Evolutionary conservation across 2,329 filamentous ascomycete species (phyloP).

Genomic region (Coniochaeta pulveracea): DNA sequence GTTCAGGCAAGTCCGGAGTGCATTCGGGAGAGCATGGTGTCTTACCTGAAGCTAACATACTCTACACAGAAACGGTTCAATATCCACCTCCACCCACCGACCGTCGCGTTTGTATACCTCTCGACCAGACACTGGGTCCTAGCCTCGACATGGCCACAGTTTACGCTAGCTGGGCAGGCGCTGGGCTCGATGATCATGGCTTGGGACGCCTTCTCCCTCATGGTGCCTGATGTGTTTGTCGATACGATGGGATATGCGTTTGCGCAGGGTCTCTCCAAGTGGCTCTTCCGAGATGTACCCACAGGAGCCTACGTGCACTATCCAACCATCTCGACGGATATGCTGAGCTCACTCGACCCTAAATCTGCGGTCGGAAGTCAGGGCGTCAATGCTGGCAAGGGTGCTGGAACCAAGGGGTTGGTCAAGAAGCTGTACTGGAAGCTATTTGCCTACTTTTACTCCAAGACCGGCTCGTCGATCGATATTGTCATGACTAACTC

Average conservation of each 20-base stretch:
- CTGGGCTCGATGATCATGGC: conserved; percentile 78
- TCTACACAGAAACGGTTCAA: conserved; percentile 69
- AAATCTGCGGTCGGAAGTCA: conserved; percentile 42
- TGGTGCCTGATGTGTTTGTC: conserved; percentile 87
- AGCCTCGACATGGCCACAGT: conserved; percentile 76
- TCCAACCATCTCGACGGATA: conserved; percentile 95
- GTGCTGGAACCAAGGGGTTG: conserved; percentile 56
- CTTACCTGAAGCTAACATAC: conserved; percentile 4
- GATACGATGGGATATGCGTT: conserved; percentile 99
- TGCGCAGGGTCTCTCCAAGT: conserved; percentile 68
- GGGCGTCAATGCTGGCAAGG: conserved; percentile 77
- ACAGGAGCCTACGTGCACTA: conserved; percentile 96
- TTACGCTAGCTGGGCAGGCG: conserved; percentile 91
- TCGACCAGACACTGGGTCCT: conserved; percentile 80
- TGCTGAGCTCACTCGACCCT: conserved; percentile 75
- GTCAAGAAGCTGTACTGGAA: conserved; percentile 80
- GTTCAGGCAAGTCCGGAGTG: conserved; percentile 55
- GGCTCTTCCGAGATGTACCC: conserved; percentile 68
- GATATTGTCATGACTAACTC: conserved; percentile 98
- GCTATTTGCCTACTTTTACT: conserved; percentile 72
- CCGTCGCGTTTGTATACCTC: conserved; percentile 81
- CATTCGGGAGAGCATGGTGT: too few species aligned
- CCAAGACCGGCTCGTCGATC: conserved; percentile 68
- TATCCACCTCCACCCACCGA: conserved; percentile 74
- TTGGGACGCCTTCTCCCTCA: conserved; percentile 84